Evolutionary conservation across 2,329 filamentous ascomycete genomes (phyloP).

Genomic region (Pseudogymnoascus sp.): DNA sequence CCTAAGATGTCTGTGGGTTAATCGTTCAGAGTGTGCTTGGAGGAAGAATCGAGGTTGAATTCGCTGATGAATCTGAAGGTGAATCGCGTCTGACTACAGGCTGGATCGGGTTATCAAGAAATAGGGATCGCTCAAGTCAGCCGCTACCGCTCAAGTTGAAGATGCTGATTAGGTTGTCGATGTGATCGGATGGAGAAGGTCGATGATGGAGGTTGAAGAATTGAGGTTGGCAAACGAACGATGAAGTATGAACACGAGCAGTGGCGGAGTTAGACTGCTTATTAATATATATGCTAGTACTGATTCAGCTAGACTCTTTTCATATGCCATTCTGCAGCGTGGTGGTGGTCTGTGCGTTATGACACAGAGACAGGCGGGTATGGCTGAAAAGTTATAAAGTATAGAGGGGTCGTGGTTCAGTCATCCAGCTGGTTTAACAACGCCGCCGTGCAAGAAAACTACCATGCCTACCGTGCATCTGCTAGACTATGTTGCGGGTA

Average conservation of each 20-base stretch:
- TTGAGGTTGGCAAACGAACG: neutral
- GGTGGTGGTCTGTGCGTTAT: neutral
- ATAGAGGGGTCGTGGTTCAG: slow-evolving; percentile 1
- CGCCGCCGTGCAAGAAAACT: neutral
- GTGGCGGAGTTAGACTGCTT: slow-evolving; percentile 1
- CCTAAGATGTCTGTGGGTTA: slow-evolving; percentile 1
- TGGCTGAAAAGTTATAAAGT: slow-evolving; percentile 9
- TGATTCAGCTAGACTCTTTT: neutral
- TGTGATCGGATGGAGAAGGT: neutral
- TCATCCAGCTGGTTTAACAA: slow-evolving; percentile 1
- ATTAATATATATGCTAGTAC: neutral
- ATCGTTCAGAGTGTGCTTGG: neutral
- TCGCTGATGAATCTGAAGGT: neutral
- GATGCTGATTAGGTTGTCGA: neutral
- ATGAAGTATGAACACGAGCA: slow-evolving; percentile 3
- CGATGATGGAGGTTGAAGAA: slow-evolving; percentile 5
- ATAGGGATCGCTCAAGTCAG: neutral
- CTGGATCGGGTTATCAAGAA: neutral
- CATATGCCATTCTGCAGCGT: neutral
- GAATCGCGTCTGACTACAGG: slow-evolving; percentile 1
- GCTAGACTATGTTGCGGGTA: slow-evolving; percentile 87
- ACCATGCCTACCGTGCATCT: slow-evolving; percentile 72
- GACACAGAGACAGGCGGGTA: neutral
- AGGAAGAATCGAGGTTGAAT: neutral
- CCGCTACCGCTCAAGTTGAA: neutral